Base-by-base conservation (phyloP, 2,329 filamentous ascomycete species). In the Pseudogymnoascus sp. region DNA sequence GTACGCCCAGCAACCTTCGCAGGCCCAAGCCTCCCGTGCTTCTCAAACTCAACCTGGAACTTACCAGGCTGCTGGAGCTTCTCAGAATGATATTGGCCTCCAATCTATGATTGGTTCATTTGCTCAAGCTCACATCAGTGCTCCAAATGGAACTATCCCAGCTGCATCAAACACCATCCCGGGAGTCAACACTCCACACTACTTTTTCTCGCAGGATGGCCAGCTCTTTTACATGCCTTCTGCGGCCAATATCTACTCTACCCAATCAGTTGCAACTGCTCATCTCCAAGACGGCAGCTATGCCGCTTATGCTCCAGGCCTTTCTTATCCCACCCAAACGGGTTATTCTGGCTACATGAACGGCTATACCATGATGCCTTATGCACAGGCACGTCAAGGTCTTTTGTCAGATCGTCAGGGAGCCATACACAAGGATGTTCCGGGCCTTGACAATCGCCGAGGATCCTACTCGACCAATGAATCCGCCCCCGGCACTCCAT, bases 391-490 rank as follows among this genome's bases (percentile, higher is more conserved):
- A 21, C 66, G 69, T 7, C 54, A 70, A 63, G 69, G 68, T 45
- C 73, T 71, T 63, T 73, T 74, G 63, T 48, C 68, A 41, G 72
- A 74, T 57, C 68, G 71, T n/a, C 19, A 51, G 43, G 72, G 74
- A 41, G 67, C 69, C 43, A 63, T 71, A 4, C 68, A 73, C 65
- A 75, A 73, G 66, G 74, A 87, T 37, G 81, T 87, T 62, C 86
- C 85, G 16, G 82, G 79, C 34, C 77, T 88, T 31, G 85, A 88
- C 69, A 87, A 88, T 65, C 85, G 86, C 23, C 84, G 86, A 62
- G 85, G 84, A 14, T 88, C 86, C 1, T 88, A 88, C 74, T 88
- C 86, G 1, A 88, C 86, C 28, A 88, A 81, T 3, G 86, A 88
- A 74, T 89, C 86, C 6, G 83, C 84, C 25, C 83, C 85, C 2